Conservation (phyloP, 345 rosid genomes). For the Draba incana region DNA sequence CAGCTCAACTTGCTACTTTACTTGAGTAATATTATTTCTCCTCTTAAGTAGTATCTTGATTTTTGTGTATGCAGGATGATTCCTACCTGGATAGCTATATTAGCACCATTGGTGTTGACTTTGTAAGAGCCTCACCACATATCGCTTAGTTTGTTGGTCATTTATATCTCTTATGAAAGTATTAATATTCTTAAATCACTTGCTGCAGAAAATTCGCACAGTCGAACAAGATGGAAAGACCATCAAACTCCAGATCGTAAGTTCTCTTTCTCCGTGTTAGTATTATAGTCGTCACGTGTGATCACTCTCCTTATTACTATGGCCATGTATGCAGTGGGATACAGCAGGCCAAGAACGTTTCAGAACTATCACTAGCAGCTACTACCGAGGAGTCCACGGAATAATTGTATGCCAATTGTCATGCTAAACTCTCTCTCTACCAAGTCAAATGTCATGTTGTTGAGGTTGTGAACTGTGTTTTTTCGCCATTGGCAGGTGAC, state of each 20-base stretch:
- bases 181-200: constrained; percentile 1
- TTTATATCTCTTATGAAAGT: neutral
- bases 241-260: constrained; percentile 49
- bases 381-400: constrained; percentile 94
- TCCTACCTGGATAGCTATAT: constrained; percentile 91
- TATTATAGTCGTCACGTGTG: neutral
- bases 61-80: constrained; percentile 66
- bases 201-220: constrained; percentile 82
- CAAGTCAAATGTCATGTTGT: too few species aligned
- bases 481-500: constrained; percentile 52
- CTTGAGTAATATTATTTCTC: neutral
- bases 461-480: too few species aligned
- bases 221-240: constrained; percentile 94
- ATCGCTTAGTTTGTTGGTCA: neutral
- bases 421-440: neutral
- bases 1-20: neutral
- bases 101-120: constrained; percentile 93
- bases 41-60: neutral
- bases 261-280: constrained; percentile 6
- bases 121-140: constrained; percentile 64
- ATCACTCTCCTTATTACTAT: constrained; percentile 14
- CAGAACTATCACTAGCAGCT: constrained; percentile 90
- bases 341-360: constrained; percentile 94
- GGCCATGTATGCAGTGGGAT: constrained; percentile 68
- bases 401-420: constrained; percentile 54